Evolutionary conservation across 345 rosid genomes (phyloP).

Genomic region (Eucalyptus tenuipes): DNA sequence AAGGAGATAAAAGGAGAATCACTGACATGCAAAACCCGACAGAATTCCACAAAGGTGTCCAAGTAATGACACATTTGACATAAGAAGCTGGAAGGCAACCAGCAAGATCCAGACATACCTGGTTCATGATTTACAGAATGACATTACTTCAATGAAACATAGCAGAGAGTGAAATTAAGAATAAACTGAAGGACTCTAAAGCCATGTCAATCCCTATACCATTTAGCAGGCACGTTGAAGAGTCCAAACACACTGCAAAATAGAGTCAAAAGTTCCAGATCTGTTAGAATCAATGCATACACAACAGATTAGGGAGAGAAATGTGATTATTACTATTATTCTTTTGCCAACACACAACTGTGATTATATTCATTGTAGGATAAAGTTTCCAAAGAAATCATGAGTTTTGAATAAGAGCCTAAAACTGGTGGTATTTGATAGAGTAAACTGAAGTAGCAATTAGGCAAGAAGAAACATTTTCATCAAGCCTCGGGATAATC

Average conservation of each 20-base stretch:
- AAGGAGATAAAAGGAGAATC: not conserved
- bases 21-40: slow-evolving; percentile 91
- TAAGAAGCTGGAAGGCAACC: slow-evolving; percentile 70
- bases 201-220: slow-evolving; percentile 25
- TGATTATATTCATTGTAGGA: not conserved
- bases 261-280: not conserved
- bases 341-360: not conserved
- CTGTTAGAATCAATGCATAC: not conserved
- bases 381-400: not conserved
- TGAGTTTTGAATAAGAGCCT: not conserved
- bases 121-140: slow-evolving; percentile 3
- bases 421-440: not conserved
- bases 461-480: not conserved
- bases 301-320: not conserved
- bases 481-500: not conserved
- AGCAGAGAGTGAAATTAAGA: not conserved
- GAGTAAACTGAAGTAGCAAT: not conserved
- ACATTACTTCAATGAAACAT: not conserved
- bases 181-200: not conserved
- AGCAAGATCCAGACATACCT: slow-evolving; percentile 89
- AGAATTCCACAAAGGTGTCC: slow-evolving; percentile 96
- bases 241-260: slow-evolving; percentile 93
- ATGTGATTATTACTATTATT: not conserved
- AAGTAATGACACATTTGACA: slow-evolving; percentile 89
- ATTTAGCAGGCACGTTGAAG: slow-evolving; percentile 87